phyloP scores from a whole-genome alignment of 2,329 filamentous ascomycete genomes.

The Colletotrichum lini region DNA sequence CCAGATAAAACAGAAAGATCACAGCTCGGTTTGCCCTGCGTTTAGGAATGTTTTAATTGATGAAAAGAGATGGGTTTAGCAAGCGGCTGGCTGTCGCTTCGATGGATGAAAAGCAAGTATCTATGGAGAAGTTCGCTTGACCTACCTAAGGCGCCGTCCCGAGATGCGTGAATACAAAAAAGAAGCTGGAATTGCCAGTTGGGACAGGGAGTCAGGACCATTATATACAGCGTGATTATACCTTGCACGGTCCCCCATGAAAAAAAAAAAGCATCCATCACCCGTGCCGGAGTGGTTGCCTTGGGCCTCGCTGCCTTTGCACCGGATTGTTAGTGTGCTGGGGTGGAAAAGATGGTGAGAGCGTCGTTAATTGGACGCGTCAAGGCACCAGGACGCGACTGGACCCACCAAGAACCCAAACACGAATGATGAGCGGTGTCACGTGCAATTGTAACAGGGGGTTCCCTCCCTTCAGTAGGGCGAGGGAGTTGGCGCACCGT shows the following conservation, averaged over 20 bases:
- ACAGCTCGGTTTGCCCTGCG: neutral
- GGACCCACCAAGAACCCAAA: neutral
- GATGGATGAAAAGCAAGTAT: constrained; percentile 13
- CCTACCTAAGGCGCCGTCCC: constrained; percentile 53
- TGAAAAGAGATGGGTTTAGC: constrained; percentile 6
- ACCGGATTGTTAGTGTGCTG: constrained; percentile 22
- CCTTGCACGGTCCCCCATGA: constrained; percentile 34
- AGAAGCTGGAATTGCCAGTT: constrained; percentile 38
- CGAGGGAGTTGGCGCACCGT: neutral
- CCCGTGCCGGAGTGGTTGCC: constrained; percentile 33
- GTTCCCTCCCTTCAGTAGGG: neutral
- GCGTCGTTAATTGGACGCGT: constrained; percentile 39
- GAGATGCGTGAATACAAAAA: constrained; percentile 27
- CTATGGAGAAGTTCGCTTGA: constrained; percentile 37
- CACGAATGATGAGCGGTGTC: constrained; percentile 20
- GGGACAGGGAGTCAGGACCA: constrained; percentile 35
- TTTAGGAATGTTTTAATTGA: neutral
- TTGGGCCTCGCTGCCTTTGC: constrained; percentile 26
- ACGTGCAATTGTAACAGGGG: constrained; percentile 14
- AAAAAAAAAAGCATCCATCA: constrained; percentile 5
- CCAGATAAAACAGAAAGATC: neutral
- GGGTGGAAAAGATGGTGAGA: constrained; percentile 36
- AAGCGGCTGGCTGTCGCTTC: constrained; percentile 2
- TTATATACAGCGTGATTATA: constrained; percentile 39
- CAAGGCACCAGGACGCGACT: constrained; percentile 2